These are phyloP conservation scores for Elymus sibiricus DNA, from an alignment of 176 grass and related monocot species.

Conservation along the genomic window DNA sequence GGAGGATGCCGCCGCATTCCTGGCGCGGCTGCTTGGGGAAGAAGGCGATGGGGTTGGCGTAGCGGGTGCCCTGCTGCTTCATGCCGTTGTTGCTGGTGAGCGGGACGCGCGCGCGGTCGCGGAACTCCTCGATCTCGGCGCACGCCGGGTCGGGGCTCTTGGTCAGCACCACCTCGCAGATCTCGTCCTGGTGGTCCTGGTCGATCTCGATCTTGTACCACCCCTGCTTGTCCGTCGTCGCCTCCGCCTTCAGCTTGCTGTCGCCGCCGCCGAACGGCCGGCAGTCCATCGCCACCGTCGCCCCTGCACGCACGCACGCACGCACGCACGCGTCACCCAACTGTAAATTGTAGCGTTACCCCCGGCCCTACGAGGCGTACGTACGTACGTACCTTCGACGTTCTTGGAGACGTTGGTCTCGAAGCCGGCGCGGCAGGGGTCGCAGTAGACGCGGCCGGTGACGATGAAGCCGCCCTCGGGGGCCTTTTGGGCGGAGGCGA, in stretches of 20 bases:
- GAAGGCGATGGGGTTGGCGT: constrained; percentile 60
- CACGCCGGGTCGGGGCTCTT: constrained; percentile 51
- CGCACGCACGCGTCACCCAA: not conserved
- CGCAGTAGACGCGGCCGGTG: constrained; percentile 71
- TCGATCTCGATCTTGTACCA: constrained; percentile 52
- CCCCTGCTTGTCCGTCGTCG: constrained; percentile 44
- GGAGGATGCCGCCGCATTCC: constrained; percentile 40
- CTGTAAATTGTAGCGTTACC: too few relatives aligned
- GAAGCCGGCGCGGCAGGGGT: constrained; percentile 82
- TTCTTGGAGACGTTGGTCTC: constrained; percentile 46
- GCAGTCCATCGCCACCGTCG: constrained; percentile 69
- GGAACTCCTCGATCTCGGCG: constrained; percentile 37
- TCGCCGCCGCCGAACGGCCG: constrained; percentile 12
- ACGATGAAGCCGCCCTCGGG: constrained; percentile 34
- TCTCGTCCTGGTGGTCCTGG: constrained; percentile 61
- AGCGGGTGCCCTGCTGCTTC: constrained; percentile 37
- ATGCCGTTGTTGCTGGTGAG: constrained; percentile 64
- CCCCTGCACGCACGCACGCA: constrained; percentile 2
- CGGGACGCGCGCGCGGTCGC: constrained; percentile 46
- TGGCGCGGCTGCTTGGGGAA: constrained; percentile 52
- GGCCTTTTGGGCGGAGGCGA: not conserved
- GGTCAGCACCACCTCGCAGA: constrained; percentile 67
- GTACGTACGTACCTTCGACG: constrained; percentile 34
- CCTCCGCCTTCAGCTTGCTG: constrained; percentile 34
- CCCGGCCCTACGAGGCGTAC: too few relatives aligned